Conservation (phyloP, 1,284 basidiomycete genomes). For the Fomitopsis schrenkii region DNA sequence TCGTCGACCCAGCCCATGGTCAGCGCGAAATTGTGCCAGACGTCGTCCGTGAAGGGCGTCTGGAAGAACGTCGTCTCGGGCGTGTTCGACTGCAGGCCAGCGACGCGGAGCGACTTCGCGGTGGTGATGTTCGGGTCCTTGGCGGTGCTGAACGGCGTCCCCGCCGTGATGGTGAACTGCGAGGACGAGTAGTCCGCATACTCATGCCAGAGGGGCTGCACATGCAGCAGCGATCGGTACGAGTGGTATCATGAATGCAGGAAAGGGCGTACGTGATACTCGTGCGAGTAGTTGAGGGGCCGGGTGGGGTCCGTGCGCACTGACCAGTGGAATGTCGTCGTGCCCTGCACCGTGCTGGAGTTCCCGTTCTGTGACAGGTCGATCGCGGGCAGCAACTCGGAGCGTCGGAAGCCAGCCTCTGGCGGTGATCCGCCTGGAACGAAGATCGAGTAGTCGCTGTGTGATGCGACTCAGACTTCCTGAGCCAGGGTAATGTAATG, state of each 20-base stretch:
- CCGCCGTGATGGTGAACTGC: neutral
- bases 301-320: neutral
- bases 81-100: neutral
- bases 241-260: neutral
- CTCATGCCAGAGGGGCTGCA: neutral
- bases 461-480: too few species aligned
- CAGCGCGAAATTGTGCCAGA: conserved; percentile 1
- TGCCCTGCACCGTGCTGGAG: neutral
- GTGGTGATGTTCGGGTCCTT: neutral
- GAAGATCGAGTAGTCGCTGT: neutral
- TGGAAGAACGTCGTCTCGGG: conserved; percentile 1
- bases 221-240: neutral
- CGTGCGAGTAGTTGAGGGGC: neutral
- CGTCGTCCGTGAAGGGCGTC: neutral
- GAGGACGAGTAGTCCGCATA: conserved; percentile 1
- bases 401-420: neutral
- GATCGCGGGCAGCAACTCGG: neutral
- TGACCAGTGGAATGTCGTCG: conserved; percentile 1
- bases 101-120: neutral
- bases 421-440: neutral
- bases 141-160: neutral
- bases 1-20: conserved; percentile 1
- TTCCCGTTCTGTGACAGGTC: neutral
- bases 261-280: neutral
- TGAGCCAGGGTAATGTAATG: neutral